Evolutionary conservation across 129 eudicot genomes (phyloP).

Genomic region (Daucus carota): DH1_v3.0 NC_030385.2:41287001-41287500

Average conservation of each 20-base stretch:
- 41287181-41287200: background rate
- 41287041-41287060: no score
- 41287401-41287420: slow-evolving; percentile 34
- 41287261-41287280: slow-evolving; percentile 51
- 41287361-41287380: slow-evolving; percentile 55
- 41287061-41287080: no score
- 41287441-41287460: background rate
- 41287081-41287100: no score
- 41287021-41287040: no score
- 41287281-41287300: slow-evolving; percentile 96
- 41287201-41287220: background rate
- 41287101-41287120: no score
- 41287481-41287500: slow-evolving; percentile 84
- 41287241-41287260: slow-evolving; percentile 35
- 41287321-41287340: slow-evolving; percentile 85
- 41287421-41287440: background rate
- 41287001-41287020: no score
- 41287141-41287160: no score
- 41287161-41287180: no score
- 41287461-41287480: slow-evolving; percentile 3
- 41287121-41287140: no score
- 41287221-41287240: background rate
- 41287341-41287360: slow-evolving; percentile 45
- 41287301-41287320: slow-evolving; percentile 99
- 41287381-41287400: slow-evolving; percentile 79